These are phyloP conservation scores for Arxiozyma bovina DNA, from an alignment of 1,139 yeast genomes.

Conservation along the genomic window DNA sequence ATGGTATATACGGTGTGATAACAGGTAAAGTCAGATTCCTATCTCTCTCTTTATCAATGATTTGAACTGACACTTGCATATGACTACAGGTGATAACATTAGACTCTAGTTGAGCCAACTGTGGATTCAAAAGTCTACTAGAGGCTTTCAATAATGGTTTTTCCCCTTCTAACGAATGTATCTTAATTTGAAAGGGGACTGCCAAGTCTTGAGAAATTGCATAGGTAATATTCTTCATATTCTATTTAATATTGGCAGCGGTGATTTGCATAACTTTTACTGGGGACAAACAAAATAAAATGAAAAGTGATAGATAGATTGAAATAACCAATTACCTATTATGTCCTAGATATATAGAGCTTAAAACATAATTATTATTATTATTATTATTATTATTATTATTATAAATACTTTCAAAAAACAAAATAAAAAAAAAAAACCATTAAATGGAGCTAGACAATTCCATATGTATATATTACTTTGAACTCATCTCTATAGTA, in stretches of 20 bases:
- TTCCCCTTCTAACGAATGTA: slow-evolving; percentile 42
- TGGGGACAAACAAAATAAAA: neutral
- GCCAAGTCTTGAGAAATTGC: slow-evolving; percentile 68
- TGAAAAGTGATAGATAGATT: neutral
- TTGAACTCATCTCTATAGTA: too few species aligned
- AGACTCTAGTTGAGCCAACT: slow-evolving; percentile 42
- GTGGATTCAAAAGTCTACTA: slow-evolving; percentile 47
- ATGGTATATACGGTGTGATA: slow-evolving; percentile 55
- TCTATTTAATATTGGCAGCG: neutral
- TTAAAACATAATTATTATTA: too few species aligned
- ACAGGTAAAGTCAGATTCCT: slow-evolving; percentile 51
- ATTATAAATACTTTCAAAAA: too few species aligned
- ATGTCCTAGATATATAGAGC: too few species aligned
- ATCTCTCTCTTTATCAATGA: slow-evolving; percentile 50
- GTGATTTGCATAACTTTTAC: neutral
- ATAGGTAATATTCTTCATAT: slow-evolving; percentile 44
- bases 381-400: too few species aligned
- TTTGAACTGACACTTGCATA: slow-evolving; percentile 51
- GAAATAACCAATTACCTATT: neutral
- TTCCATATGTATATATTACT: too few species aligned
- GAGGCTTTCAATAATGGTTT: slow-evolving; percentile 44
- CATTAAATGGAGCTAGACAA: too few species aligned
- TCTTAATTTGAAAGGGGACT: slow-evolving; percentile 44
- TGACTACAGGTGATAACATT: slow-evolving; percentile 48
- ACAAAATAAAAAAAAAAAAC: too few species aligned